These are phyloP conservation scores for Aspergillus sclerotiicarbonarius DNA, from an alignment of 495 filamentous ascomycete genomes.

Conservation along the genomic window DNA sequence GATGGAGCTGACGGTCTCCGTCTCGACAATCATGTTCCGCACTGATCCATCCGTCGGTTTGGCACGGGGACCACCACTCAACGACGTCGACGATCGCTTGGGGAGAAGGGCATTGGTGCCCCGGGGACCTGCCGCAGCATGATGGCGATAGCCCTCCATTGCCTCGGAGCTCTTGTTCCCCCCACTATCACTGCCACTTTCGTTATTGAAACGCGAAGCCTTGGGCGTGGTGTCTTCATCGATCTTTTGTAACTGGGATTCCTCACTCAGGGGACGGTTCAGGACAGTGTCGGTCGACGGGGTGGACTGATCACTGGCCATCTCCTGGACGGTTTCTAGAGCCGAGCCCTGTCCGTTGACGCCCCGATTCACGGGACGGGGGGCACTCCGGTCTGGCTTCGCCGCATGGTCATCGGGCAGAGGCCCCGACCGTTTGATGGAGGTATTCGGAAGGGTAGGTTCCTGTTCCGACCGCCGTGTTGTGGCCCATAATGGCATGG, in stretches of 20 bases:
- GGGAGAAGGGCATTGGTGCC: constrained; percentile 37
- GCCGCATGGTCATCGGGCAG: constrained; percentile 29
- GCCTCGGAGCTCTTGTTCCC: constrained; percentile 43
- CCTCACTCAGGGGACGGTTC: constrained; percentile 28
- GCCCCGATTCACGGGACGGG: constrained; percentile 53
- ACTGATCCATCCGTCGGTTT: constrained; percentile 72
- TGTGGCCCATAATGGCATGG: constrained; percentile 61
- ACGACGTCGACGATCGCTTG: constrained; percentile 49
- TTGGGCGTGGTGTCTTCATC: constrained; percentile 42
- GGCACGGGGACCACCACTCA: constrained; percentile 46
- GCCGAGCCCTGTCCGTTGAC: constrained; percentile 63
- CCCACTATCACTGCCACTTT: constrained; percentile 53
- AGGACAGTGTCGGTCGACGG: constrained; percentile 54
- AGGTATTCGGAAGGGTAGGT: constrained; percentile 40
- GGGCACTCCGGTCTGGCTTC: constrained; percentile 35
- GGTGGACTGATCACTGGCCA: constrained; percentile 73
- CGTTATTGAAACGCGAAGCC: constrained; percentile 32
- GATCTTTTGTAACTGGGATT: constrained; percentile 35
- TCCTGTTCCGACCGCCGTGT: constrained; percentile 39
- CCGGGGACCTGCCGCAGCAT: constrained; percentile 23
- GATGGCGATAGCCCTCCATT: constrained; percentile 36
- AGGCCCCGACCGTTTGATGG: constrained; percentile 37
- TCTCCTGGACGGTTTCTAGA: constrained; percentile 90
- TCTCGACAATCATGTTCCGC: constrained; percentile 96
- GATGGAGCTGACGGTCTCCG: constrained; percentile 90